Base-by-base conservation (phyloP, 2,329 filamentous ascomycete species). In the Penicillium sp. region DNA sequence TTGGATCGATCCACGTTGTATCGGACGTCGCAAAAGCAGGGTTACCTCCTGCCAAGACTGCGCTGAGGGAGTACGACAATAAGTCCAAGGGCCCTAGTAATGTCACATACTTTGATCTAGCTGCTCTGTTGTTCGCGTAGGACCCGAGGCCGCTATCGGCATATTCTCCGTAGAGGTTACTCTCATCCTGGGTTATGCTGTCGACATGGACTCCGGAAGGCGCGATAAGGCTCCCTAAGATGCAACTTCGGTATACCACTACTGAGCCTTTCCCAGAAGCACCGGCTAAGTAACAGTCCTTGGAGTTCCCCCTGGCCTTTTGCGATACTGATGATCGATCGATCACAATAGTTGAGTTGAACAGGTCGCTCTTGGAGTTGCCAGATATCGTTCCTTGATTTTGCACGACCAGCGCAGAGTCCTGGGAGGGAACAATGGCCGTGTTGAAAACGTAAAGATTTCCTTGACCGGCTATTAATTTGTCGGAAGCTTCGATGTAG, bases 361-460 rank as follows among this genome's bases (percentile, higher is more conserved):
- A 12, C 3, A 29, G 7, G 28, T 29, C 28, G 28, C 28, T 29
- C 8, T 9, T 9, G 10, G 28, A 8, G 10, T 29, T 9, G 28
- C 28, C 7, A 28, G 56, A 54, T 0, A 52, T 55, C 2, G 50
- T 65, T 2, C 75, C 76, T 55, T 75, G 68, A 57, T 65, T 76
- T 57, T 76, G 77, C 0, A 74, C 64, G 6, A 77, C 56, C 15
- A 65, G 59, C 0, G 69, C 74, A 21, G 65, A 70, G 15, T 58
- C 65, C 2, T 62, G 60, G 0, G 74, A 71, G 0, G 75, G 69
- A 0, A 73, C 70, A 45, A 80, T 73, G 0, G 70, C 75, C 0
- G 77, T 74, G 9, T 69, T 68, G 51, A 73, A 79, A 0, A 79
- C 55, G 50, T 78, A 79, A 0, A 76, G 52, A 10, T 71, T 72